Evolutionary conservation across 2,329 filamentous ascomycete species (phyloP), one percentile per base, ranked within the genome.

Genomic region (Arachnomyces sp.): DNA sequence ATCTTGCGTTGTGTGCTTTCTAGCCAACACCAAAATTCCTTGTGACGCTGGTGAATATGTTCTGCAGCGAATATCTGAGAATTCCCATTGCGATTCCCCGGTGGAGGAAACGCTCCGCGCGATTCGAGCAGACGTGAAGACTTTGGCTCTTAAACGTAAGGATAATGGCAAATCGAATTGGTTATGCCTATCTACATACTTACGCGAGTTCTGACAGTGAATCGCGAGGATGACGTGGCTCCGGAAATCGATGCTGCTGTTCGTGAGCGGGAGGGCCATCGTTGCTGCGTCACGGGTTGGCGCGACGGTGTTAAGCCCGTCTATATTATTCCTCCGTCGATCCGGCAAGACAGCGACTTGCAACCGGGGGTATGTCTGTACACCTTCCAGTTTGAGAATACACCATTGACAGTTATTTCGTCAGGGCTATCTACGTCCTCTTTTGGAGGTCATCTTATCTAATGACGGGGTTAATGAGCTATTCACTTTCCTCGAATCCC

Each of bases 321-420:
- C 3, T 40, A 46, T 21, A 38, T 46, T 28, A 17, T 46, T 2
- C 33, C 44, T 6, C 44, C 44, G 5, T 41, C 40, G 16, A 35
- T 46, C 13, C 2, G 43, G 7, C 17, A 46, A 12, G 44, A 44
- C 31, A 12, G 25, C 2, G 21, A 25, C 21, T 25, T 25, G 5
- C 21, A 25, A 9, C 21, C 21, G 5, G 21, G 5, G 21, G 21
- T 25, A 25, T 25, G 21, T 9, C 5, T 5, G 9, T 9, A 5
- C 5, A 25, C 21, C 21, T 9, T 5, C 21, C 9, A 25, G 21
- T 9, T 25, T 9, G 21, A 25, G 21, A 39, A 15, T 34, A 12
- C 14, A 16, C 7, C n/a, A 17, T 18, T 17, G n/a, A 29, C 12
- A n/a, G 17, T 28, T 12, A 31, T 15, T 12, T 7, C 8, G n/a